phyloP scores from a whole-genome alignment of 2,329 filamentous ascomycete genomes.

The Berkeleyomyces basicola region DNA sequence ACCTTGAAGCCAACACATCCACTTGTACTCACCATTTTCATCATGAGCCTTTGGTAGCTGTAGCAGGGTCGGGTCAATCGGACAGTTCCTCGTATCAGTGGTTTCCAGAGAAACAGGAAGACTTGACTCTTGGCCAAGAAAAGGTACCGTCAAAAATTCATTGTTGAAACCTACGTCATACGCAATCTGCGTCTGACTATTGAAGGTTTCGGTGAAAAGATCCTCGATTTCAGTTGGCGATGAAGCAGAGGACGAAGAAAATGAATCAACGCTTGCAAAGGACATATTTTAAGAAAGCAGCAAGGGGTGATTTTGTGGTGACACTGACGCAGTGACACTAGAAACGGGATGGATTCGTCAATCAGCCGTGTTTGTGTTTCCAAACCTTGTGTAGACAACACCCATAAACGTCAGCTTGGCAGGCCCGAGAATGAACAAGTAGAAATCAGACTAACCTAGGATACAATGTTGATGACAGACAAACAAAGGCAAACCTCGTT shows the following conservation, averaged over 20 bases:
- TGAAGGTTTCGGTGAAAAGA: not conserved
- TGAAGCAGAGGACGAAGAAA: not conserved
- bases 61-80: not conserved
- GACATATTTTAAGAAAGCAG: not conserved
- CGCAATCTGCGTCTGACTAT: not conserved
- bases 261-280: not conserved
- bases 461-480: no score
- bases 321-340: no score
- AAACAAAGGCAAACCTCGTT: no score
- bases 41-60: not conserved
- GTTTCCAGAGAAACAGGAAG: not conserved
- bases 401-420: no score
- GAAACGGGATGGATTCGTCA: no score
- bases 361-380: no score
- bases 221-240: not conserved
- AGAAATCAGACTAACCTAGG: no score
- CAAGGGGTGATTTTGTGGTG: no score
- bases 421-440: no score
- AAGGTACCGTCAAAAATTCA: not conserved
- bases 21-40: not conserved
- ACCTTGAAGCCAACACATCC: not conserved
- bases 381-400: no score
- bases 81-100: not conserved
- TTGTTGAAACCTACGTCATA: not conserved
- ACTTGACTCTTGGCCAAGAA: not conserved